phyloP scores from a whole-genome alignment of 2,329 filamentous ascomycete genomes.

The Dactylellina parvicollis region DNA sequence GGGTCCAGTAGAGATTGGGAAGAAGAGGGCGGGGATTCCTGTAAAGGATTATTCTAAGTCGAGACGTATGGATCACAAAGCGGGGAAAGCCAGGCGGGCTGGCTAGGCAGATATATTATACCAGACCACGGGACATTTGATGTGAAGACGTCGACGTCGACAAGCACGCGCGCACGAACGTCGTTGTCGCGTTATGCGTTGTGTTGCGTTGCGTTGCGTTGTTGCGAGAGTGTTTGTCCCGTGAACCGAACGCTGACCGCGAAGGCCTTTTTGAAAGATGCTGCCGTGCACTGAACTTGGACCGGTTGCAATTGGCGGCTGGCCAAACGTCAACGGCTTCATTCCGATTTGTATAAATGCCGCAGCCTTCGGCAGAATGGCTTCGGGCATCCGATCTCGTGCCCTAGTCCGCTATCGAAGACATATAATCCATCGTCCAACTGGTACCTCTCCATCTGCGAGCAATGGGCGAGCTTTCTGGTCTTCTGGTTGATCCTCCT shows the following conservation, averaged over 20 bases:
- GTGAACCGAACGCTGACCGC: no score
- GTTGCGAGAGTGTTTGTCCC: not conserved
- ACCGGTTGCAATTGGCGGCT: no score
- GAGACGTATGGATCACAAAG: no score
- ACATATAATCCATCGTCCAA: no score
- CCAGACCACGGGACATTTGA: not conserved
- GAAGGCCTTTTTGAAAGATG: not conserved
- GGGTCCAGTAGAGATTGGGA: conserved; percentile 4
- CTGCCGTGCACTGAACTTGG: not conserved
- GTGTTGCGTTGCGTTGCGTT: not conserved
- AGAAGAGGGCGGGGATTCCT: no score
- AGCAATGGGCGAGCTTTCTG: not conserved
- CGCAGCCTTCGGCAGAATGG: conserved; percentile 30
- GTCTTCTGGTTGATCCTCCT: conserved; percentile 15
- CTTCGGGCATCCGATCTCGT: conserved; percentile 27
- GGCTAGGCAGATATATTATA: conserved; percentile 15
- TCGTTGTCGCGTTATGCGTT: not conserved
- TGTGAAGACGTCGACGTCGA: not conserved
- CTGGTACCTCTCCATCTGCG: no score
- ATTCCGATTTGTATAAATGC: conserved; percentile 42
- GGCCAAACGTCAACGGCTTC: conserved; percentile 27
- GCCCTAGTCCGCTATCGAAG: not conserved
- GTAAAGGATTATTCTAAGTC: no score
- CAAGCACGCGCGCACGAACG: not conserved
- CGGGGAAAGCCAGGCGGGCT: not conserved